A percentile compares a stretch with the other conserved stretches of the same genome.
Conservation (phyloP, 2,329 filamentous ascomycete genomes). For the Aspergillus nomiae region DNA sequence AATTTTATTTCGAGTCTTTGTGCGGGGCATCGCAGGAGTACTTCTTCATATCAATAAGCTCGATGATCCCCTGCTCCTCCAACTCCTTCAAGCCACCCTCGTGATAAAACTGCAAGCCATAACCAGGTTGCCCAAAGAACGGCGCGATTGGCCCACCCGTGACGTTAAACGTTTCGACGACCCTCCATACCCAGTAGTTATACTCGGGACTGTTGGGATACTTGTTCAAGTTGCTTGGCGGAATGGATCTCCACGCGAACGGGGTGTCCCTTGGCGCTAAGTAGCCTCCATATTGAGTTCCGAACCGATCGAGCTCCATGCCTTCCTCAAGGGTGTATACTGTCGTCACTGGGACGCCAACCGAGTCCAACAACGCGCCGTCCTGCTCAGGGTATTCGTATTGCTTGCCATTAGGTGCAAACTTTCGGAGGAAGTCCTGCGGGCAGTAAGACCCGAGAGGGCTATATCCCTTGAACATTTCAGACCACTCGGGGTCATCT, state of each 20-base stretch:
- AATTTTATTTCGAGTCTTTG: not conserved
- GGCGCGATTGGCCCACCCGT: slow-evolving; percentile 50
- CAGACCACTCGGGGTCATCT: not conserved
- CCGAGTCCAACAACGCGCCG: slow-evolving; percentile 45
- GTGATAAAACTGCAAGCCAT: not conserved
- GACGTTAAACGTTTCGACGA: slow-evolving; percentile 44
- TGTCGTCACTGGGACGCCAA: slow-evolving; percentile 42
- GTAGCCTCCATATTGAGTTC: slow-evolving; percentile 48
- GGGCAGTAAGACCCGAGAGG: not conserved
- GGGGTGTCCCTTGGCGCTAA: slow-evolving; percentile 49
- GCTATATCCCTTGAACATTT: not conserved
- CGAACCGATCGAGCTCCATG: slow-evolving; percentile 53
- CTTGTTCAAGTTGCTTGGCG: slow-evolving; percentile 49
- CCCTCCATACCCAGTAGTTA: slow-evolving; percentile 54
- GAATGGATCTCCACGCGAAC: slow-evolving; percentile 51
- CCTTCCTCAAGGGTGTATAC: slow-evolving; percentile 45
- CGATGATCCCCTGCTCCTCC: not conserved
- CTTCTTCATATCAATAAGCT: not conserved
- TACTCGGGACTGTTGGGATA: slow-evolving; percentile 43
- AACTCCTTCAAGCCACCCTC: not conserved
- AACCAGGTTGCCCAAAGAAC: slow-evolving; percentile 55
- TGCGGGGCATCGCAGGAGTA: not conserved
- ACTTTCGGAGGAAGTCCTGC: not conserved
- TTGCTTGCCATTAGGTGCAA: not conserved
- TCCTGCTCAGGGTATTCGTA: slow-evolving; percentile 45